Conservation (phyloP, 83 land plant species). For the Diphasiastrum complanatum region DNA sequence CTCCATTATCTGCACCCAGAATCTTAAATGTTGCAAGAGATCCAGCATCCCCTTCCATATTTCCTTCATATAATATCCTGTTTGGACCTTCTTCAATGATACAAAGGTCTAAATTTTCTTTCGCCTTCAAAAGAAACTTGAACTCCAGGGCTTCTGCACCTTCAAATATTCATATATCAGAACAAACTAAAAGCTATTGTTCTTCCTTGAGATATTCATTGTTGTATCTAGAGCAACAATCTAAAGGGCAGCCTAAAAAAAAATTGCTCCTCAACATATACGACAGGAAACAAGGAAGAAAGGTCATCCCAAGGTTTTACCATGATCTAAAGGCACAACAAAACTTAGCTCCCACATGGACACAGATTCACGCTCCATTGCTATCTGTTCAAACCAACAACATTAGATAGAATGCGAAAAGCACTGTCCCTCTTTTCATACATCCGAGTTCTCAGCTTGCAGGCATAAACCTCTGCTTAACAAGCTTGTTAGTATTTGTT, state of each 20-base stretch:
- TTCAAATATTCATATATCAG: neutral
- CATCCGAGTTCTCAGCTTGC: too few relatives aligned
- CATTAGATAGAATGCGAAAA: too few relatives aligned
- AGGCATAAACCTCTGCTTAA: too few relatives aligned
- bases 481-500: too few relatives aligned
- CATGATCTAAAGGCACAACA: constrained; percentile 20
- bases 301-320: neutral
- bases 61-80: constrained; percentile 16
- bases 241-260: neutral
- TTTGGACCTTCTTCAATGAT: constrained; percentile 15
- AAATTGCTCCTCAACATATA: constrained; percentile 1
- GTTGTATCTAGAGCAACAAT: neutral
- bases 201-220: neutral
- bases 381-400: constrained; percentile 6
- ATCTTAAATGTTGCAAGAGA: constrained; percentile 16
- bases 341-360: constrained; percentile 18
- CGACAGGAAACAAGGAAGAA: neutral
- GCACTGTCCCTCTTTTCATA: too few relatives aligned
- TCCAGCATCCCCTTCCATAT: constrained; percentile 11
- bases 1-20: constrained; percentile 15
- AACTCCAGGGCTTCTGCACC: constrained; percentile 12
- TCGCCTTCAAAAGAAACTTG: constrained; percentile 20
- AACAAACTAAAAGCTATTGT: constrained; percentile 1
- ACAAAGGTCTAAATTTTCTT: constrained; percentile 6
- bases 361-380: constrained; percentile 19